Percentiles rank a stretch among this genome's conserved stretches.
phyloP scores from a whole-genome alignment of 2,329 filamentous ascomycete species.

The Diplodia corticola region DNA sequence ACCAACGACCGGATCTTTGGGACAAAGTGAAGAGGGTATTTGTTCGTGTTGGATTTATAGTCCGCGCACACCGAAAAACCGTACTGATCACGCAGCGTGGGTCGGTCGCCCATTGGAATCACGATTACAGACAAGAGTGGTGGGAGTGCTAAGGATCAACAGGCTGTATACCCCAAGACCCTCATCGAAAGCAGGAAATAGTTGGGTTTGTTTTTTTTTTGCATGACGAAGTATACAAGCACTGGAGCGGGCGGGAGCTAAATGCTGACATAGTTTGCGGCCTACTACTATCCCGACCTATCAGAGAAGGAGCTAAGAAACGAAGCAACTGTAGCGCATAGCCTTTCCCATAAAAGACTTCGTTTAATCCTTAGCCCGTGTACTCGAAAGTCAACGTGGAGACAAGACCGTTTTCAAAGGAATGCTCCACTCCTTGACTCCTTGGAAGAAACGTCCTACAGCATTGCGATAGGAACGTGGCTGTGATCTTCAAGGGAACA shows the following conservation, averaged over 20 bases:
- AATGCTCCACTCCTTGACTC: conserved; percentile 1
- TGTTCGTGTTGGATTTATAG: no score
- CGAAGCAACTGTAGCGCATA: neutral
- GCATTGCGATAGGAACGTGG: neutral
- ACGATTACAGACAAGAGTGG: no score
- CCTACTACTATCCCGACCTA: neutral
- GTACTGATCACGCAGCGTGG: no score
- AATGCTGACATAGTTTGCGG: neutral
- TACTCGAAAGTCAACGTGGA: neutral
- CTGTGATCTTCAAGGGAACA: neutral
- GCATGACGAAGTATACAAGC: no score
- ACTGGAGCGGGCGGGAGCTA: neutral
- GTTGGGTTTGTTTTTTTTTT: no score
- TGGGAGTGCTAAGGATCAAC: no score
- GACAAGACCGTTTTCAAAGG: neutral
- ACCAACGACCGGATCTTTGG: no score
- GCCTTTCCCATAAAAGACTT: neutral
- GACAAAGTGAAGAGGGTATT: no score
- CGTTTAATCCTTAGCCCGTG: neutral
- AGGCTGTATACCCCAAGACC: no score
- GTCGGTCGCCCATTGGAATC: no score
- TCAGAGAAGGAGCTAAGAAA: neutral
- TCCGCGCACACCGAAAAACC: no score
- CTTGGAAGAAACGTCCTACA: neutral
- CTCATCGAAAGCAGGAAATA: no score